Conservation (phyloP, 179 eudicot genomes). For the Kewa caespitosa region DNA sequence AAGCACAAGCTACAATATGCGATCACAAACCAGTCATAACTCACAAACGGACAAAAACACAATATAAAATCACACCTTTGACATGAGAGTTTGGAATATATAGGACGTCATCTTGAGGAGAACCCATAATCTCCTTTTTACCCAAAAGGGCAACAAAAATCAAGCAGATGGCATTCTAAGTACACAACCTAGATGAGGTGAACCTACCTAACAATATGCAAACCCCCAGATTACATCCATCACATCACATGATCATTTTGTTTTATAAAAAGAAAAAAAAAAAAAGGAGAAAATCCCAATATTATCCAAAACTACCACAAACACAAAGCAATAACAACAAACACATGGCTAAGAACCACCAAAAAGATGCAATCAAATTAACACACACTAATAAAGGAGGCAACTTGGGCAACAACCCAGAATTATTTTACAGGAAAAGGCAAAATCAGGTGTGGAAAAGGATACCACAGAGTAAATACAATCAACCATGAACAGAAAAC, state of each 20-base stretch:
- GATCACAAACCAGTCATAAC: not conserved
- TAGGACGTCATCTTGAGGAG: not conserved
- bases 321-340: no score
- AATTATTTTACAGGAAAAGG: no score
- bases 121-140: not conserved
- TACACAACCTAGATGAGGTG: not conserved
- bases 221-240: not conserved
- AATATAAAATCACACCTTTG: no score
- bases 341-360: no score
- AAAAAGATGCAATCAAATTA: no score
- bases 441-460: no score
- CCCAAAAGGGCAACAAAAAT: not conserved
- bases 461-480: constrained; percentile 5
- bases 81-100: no score
- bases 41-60: not conserved
- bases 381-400: no score
- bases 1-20: not conserved
- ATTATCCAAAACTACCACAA: no score
- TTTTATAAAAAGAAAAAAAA: no score
- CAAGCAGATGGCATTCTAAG: not conserved
- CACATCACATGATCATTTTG: not conserved
- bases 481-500: constrained; percentile 6
- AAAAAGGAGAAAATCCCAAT: no score
- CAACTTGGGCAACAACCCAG: no score
- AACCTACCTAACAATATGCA: not conserved